Conservation (phyloP, 176 grass and related monocot species). For the Ensete ventricosum region DNA sequence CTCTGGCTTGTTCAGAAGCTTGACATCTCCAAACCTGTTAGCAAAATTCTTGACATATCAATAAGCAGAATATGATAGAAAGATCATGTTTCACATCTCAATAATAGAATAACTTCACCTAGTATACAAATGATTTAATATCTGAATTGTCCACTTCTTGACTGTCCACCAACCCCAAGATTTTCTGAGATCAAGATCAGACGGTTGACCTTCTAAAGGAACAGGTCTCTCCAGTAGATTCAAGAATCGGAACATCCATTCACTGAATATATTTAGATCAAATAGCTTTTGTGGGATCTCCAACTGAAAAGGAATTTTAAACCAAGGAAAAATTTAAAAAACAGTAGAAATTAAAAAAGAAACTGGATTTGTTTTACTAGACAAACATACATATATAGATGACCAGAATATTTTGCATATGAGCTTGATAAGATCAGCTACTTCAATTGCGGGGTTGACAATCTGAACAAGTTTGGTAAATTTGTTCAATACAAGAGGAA, state of each 20-base stretch:
- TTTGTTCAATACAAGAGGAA: slow-evolving; percentile 55
- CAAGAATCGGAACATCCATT: slow-evolving; percentile 66
- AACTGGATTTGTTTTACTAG: neutral
- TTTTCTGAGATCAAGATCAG: neutral
- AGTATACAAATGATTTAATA: slow-evolving; percentile 1
- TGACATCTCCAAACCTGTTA: slow-evolving; percentile 72
- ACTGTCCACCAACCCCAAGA: neutral
- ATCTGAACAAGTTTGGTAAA: slow-evolving; percentile 69
- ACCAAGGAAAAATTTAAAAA: slow-evolving; percentile 17
- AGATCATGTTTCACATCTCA: neutral
- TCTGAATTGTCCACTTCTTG: neutral
- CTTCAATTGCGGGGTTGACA: slow-evolving; percentile 62
- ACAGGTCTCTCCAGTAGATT: slow-evolving; percentile 3
- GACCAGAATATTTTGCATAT: slow-evolving; percentile 32
- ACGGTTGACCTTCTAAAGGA: slow-evolving; percentile 2
- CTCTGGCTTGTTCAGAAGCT: slow-evolving; percentile 65
- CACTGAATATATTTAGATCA: slow-evolving; percentile 59
- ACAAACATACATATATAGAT: slow-evolving; percentile 72
- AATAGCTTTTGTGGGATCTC: slow-evolving; percentile 88
- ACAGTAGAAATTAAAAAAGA: neutral
- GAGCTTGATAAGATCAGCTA: slow-evolving; percentile 65
- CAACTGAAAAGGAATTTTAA: slow-evolving; percentile 31
- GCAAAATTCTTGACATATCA: slow-evolving; percentile 5
- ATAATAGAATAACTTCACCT: neutral
- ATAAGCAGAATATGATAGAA: slow-evolving; percentile 14